Evolutionary conservation across 2,329 filamentous ascomycete genomes (phyloP), one percentile per base, ranked within the genome.

Genomic region (Claviceps paspali): DNA sequence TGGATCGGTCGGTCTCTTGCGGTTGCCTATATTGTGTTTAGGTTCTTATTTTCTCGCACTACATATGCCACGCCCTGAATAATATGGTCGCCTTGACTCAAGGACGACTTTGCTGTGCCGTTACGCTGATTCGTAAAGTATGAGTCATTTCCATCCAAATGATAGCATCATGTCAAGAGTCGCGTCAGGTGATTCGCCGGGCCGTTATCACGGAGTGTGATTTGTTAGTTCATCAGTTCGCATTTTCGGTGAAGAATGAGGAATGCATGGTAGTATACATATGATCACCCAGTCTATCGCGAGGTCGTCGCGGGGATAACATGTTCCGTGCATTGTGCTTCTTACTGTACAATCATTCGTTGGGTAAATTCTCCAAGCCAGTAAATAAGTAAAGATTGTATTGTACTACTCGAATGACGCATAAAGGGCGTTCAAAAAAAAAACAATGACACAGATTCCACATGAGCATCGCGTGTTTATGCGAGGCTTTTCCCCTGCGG

Each of bases 401-500:
- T 35, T n/a, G 33, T 37, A 7, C 6, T 27, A 14, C n/a, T 21
- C 17, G 22, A 32, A 28, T 15, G 18, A 26, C 19, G 26, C 33
- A 19, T 36, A 42, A 38, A 12, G 33, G 35, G 33, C 17, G 33
- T 36, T 27, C 6, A 37, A 36, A 42, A 32, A 39, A 37, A 42
- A 32, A 31, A 17, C 35, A 35, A 38, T 39, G 1, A 29, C 40
- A 38, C 38, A 38, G 18, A 18, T 24, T 17, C 28, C 33, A 19
- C 26, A 6, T 17, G 14, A 37, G 10, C 17, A 17, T 26, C 18
- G 17, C 32, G 40, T 23, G 27, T 32, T 24, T 35, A 15, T 32
- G 27, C 18, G 21, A 12, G 7, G 9, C 6, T n/a, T 6, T 21
- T 3, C 12, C 36, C 17, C 11, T 8, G n/a, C n/a, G n/a, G n/a